A percentile compares a stretch with the other conserved stretches of the same genome.
phyloP scores from a whole-genome alignment of 768 basidiomycete species.

The Saitozyma sp. region DNA sequence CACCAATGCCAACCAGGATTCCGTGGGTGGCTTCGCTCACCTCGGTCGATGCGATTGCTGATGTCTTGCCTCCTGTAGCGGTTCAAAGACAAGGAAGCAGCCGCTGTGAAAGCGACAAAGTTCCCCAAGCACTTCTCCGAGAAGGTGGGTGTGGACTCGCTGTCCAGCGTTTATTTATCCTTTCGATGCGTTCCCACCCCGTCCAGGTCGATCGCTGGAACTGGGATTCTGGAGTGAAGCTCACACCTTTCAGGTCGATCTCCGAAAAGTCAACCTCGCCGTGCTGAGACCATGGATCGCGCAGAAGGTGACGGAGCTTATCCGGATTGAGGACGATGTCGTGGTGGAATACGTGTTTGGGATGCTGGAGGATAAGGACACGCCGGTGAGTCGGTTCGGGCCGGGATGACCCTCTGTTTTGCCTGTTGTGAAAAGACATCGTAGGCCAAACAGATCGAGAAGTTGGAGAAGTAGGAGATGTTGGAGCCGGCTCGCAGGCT shows the following conservation, averaged over 20 bases:
- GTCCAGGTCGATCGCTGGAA: background rate
- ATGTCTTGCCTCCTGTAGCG: slow-evolving; percentile 52
- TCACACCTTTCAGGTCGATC: slow-evolving; percentile 63
- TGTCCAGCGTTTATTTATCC: background rate
- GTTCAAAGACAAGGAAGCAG: slow-evolving; percentile 92
- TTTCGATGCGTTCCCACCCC: background rate
- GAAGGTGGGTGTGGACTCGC: slow-evolving; percentile 59
- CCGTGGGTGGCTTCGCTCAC: slow-evolving; percentile 22
- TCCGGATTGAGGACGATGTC: slow-evolving; percentile 95
- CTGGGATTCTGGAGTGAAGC: slow-evolving; percentile 51
- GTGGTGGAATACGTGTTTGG: slow-evolving; percentile 96
- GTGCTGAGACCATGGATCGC: slow-evolving; percentile 96
- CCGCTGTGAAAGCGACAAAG: slow-evolving; percentile 82
- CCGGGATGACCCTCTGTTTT: background rate
- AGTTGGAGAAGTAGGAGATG: too few relatives aligned
- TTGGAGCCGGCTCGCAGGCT: background rate
- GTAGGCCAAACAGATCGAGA: too few relatives aligned
- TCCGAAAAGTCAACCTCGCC: slow-evolving; percentile 88
- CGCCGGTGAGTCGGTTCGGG: slow-evolving; percentile 63
- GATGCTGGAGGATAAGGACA: slow-evolving; percentile 78
- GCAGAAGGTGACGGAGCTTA: slow-evolving; percentile 75
- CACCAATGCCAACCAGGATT: slow-evolving; percentile 45
- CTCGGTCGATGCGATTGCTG: background rate
- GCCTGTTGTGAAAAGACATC: background rate
- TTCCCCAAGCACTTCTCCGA: slow-evolving; percentile 86